A percentile compares a stretch with the other conserved stretches of the same genome.
These are phyloP conservation scores for Ophiosphaerella narmari DNA, from an alignment of 2,329 filamentous ascomycete species.

Conservation along the genomic window DNA sequence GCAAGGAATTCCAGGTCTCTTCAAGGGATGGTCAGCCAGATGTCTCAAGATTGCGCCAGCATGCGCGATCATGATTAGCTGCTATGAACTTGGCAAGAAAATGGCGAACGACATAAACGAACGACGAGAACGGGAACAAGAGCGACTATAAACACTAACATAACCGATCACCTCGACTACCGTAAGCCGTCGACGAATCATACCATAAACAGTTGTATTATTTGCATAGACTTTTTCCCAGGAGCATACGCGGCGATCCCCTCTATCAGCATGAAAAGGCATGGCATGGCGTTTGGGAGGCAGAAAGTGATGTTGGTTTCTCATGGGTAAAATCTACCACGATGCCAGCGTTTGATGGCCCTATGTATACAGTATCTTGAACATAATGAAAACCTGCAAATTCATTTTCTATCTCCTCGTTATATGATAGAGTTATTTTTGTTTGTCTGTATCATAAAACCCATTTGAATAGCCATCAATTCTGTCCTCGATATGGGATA, in stretches of 20 bases:
- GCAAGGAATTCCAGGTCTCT: conserved; percentile 80
- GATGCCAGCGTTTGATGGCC: conserved; percentile 9
- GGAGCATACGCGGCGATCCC: conserved; percentile 2
- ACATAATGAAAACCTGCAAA: background rate
- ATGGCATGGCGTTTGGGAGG: conserved; percentile 11
- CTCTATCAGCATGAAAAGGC: conserved; percentile 2
- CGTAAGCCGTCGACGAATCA: background rate
- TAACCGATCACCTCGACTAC: background rate
- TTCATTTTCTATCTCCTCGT: background rate
- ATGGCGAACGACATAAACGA: conserved; percentile 78
- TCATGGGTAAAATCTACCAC: conserved; percentile 3
- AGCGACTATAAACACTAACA: conserved; percentile 1
- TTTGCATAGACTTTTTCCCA: conserved; percentile 1
- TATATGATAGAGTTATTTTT: background rate
- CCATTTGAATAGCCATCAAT: no score
- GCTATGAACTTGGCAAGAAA: conserved; percentile 94
- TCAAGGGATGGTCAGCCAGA: conserved; percentile 88
- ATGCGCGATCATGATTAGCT: conserved; percentile 99
- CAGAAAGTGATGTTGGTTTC: background rate
- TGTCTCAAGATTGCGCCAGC: conserved; percentile 94
- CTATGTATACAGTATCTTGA: conserved; percentile 8
- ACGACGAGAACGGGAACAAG: conserved; percentile 41
- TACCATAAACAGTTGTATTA: conserved; percentile 4
- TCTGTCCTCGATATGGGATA: background rate
- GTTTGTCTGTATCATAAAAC: no score